Percentiles rank a stretch among this genome's conserved stretches.
Evolutionary conservation across 2,329 filamentous ascomycete species (phyloP).

Genomic region (Curvularia verruculosa): DNA sequence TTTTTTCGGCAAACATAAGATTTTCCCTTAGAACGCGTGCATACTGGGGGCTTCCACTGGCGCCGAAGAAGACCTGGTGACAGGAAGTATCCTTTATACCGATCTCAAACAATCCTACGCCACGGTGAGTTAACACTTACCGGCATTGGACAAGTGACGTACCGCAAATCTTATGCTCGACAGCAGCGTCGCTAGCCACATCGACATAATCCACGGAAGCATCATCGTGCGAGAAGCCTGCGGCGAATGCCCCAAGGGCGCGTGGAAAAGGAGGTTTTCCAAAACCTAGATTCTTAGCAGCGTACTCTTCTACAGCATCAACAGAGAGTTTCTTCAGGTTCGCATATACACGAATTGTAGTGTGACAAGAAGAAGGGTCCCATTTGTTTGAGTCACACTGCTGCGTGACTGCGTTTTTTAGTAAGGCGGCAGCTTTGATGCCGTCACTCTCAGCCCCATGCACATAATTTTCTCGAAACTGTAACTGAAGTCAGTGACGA

Average conservation of each 20-base stretch:
- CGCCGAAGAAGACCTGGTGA: background rate
- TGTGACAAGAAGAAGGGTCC: background rate
- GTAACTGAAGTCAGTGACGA: background rate
- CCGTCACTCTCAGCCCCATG: background rate
- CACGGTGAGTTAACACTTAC: background rate
- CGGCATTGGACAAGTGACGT: background rate
- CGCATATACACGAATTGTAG: background rate
- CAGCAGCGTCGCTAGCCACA: constrained; percentile 1
- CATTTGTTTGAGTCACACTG: background rate
- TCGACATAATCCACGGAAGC: constrained; percentile 5
- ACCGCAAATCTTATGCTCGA: constrained; percentile 9
- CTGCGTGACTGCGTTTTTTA: background rate
- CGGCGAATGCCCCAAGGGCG: constrained; percentile 2
- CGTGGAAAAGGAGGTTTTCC: background rate
- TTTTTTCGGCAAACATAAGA: background rate
- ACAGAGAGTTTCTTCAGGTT: background rate
- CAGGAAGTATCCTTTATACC: background rate
- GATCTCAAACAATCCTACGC: background rate
- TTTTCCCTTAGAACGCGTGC: background rate
- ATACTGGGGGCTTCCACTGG: background rate
- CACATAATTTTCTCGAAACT: background rate
- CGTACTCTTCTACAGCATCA: background rate
- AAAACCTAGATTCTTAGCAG: background rate
- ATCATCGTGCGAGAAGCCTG: constrained; percentile 6
- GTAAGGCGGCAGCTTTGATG: background rate